Conservation (phyloP, 225 moss, liverwort and hornwort genomes). For the Bryum argenteum region DNA sequence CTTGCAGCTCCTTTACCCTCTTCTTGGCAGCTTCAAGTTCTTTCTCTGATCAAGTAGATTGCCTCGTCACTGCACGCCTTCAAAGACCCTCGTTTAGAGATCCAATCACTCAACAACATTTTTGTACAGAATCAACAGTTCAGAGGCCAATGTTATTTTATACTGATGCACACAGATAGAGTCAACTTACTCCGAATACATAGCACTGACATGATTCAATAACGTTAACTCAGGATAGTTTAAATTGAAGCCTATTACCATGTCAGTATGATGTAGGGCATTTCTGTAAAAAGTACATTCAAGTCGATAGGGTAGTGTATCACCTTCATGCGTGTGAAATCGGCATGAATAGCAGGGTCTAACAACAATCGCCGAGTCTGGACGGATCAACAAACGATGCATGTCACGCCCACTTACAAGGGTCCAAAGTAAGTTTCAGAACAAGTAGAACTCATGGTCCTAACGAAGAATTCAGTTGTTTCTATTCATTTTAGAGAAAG, state of each 20-base stretch:
- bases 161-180: too few species aligned
- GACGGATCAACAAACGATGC: constrained; percentile 7
- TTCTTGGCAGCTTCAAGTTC: constrained; percentile 95
- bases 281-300: background rate
- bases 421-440: background rate
- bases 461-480: constrained; percentile 13
- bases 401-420: constrained; percentile 26
- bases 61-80: background rate
- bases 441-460: constrained; percentile 5
- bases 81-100: background rate
- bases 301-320: background rate
- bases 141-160: background rate
- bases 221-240: background rate
- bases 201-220: background rate
- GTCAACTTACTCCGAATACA: background rate
- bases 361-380: constrained; percentile 86
- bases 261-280: background rate
- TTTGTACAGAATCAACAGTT: background rate
- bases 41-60: constrained; percentile 55
- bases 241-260: background rate
- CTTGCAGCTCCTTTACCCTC: constrained; percentile 93
- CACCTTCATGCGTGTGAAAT: constrained; percentile 79
- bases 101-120: background rate
- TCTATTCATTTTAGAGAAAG: background rate
- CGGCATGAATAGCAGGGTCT: constrained; percentile 93